Evolutionary conservation across 1,284 basidiomycete genomes (phyloP), one percentile per base, ranked within the genome.

Genomic region (Gastroboletus turbinatus): DNA sequence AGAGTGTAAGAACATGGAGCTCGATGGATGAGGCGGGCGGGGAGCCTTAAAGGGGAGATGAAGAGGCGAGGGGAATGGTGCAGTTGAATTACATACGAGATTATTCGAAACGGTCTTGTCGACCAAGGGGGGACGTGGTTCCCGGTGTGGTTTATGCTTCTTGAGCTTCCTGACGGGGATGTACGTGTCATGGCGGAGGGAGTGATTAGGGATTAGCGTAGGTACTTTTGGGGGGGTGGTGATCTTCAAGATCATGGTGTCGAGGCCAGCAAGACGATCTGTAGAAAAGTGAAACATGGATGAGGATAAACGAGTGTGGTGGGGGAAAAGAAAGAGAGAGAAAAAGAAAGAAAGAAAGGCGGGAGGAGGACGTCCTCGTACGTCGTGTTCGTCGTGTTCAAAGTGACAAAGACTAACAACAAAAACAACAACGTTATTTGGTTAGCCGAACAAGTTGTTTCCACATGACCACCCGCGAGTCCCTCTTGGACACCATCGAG

Each of bases 401-500:
- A 23, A 42, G 16, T 17, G 40, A 7, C 19, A 60, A 46, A 45
- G 39, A 51, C 47, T 47, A 64, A 44, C 43, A 46, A 61, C 42
- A 40, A 56, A 19, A 32, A 53, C 46, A 60, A 52, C 38, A 11
- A 13, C 38, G n/a, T 39, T 39, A 13, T 39, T 39, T 39, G 5
- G 5, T 36, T 47, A 55, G 25, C 49, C 50, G 52, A 46, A 32
- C 30, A 33, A 32, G 5, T 25, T 5, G 4, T 4, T 25, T 5
- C 23, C 23, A 25, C 47, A 87, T 84, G 82, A 82, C 78, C 70
- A 75, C 73, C 53, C 74, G 77, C 23, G 79, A 82, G 46, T 84
- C 86, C 38, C 74, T 90, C 49, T 75, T 88, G 46, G 77, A 83
- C 45, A 76, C 80, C 38, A 91, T 91, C 56, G 88, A 91, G 67